A percentile compares a stretch with the other conserved stretches of the same genome.
Evolutionary conservation across 2,329 filamentous ascomycete species (phyloP).

Genomic region (Volutella citrinella): DNA sequence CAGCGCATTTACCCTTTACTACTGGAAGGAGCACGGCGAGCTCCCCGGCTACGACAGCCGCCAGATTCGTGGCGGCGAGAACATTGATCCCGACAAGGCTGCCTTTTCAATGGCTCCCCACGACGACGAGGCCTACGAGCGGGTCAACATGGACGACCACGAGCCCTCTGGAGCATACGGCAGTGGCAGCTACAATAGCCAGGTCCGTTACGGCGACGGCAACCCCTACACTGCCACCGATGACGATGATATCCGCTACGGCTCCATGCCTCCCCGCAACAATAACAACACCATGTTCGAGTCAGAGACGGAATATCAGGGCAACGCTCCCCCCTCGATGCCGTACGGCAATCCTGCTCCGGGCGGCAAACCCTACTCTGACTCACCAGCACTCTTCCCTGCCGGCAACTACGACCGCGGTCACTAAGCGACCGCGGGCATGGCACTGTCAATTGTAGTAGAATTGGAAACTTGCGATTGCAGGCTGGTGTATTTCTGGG

Average conservation of each 20-base stretch:
- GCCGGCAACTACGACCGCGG: constrained; percentile 55
- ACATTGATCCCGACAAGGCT: constrained; percentile 67
- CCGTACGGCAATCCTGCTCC: no score
- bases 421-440: constrained; percentile 30
- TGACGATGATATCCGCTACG: constrained; percentile 39
- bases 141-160: constrained; percentile 56
- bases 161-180: constrained; percentile 32
- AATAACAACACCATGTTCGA: constrained; percentile 46
- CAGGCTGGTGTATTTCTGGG: constrained; percentile 9
- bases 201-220: constrained; percentile 34
- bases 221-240: constrained; percentile 39
- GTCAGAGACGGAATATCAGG: constrained; percentile 47
- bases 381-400: constrained; percentile 54
- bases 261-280: constrained; percentile 33
- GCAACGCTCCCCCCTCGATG: constrained; percentile 26
- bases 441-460: no score
- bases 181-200: constrained; percentile 27
- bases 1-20: constrained; percentile 58
- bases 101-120: constrained; percentile 67
- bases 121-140: constrained; percentile 63
- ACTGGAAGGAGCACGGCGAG: constrained; percentile 59
- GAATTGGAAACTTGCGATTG: no score
- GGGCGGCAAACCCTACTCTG: no score
- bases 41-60: constrained; percentile 59
- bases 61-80: constrained; percentile 39